Evolutionary conservation across 139 green algal genomes (phyloP).

Genomic region (Coelastrella sp.): DNA sequence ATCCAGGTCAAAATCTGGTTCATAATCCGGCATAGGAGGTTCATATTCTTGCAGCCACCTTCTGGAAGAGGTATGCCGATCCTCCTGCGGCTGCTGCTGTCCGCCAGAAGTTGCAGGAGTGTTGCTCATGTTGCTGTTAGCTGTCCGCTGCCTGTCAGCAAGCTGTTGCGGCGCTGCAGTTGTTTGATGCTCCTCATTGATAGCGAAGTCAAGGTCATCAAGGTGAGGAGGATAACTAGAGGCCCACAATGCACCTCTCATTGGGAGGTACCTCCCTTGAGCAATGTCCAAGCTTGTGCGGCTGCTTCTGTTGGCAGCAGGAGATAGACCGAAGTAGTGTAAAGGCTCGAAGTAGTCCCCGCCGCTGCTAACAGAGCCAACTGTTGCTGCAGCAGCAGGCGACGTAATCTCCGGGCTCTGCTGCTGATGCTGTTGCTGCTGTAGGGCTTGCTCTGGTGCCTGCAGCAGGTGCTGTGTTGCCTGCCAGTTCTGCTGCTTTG

Average conservation of each 20-base stretch:
- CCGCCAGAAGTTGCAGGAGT: neutral
- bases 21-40: conserved; percentile 1
- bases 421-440: neutral
- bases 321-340: conserved; percentile 7
- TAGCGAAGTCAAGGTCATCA: neutral
- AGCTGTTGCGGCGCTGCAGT: too few species aligned
- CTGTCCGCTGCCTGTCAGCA: too few species aligned
- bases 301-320: neutral
- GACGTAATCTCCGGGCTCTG: too few species aligned
- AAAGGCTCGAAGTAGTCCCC: conserved; percentile 2
- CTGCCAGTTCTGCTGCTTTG: neutral
- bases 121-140: too few species aligned
- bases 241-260: neutral
- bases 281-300: neutral
- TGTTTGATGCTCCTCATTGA: too few species aligned
- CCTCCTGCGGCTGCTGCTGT: neutral
- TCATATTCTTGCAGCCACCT: neutral
- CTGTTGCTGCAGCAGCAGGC: neutral
- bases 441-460: neutral
- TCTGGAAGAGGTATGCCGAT: neutral
- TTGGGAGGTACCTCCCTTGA: neutral
- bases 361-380: neutral
- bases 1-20: conserved; percentile 16
- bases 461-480: neutral
- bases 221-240: conserved; percentile 26